Base-by-base conservation (phyloP, 805 yeast species). In the Brettanomyces custersianus region DNA sequence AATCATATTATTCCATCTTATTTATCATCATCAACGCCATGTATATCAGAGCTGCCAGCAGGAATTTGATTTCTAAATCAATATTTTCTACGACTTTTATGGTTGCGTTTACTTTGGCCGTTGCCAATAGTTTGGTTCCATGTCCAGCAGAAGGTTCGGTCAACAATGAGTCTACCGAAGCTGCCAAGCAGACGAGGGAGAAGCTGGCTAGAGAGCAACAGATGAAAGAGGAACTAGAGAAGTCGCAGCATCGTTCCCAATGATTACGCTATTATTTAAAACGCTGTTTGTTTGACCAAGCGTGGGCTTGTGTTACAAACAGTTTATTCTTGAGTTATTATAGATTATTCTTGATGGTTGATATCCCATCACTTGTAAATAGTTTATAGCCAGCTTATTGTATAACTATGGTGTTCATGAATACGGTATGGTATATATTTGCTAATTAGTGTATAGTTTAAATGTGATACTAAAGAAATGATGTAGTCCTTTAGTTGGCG, bases 51-150 rank as follows among this genome's bases (percentile, higher is more conserved):
- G 83, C 84, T 9, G 63, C 74, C 4, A 66, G 68, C 33, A 66
- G 82, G 50, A 65, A 66, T 38, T 62, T 62, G 42, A 60, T 80
- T 35, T 78, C 86, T 17, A 68, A 71, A 33, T 77, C 84, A 11
- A 62, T 81, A 40, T 81, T 81, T 57, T 72, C 80, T 18, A 74
- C 86, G 15, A 80, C 92, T 0, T 80, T 80, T 43, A 67, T 80
- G n/a, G 74, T 82, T 20, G 80, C 88, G 25, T 71, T 81, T 39
- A 72, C 80, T 11, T 36, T 60, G 28, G 65, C 59, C 20, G 39
- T 53, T 20, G 55, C 59, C 17, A 60, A 58, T 38, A 48, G 53
- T 18, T 35, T 60, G 3, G 50, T 60, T 28, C 63, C 64, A 13
- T 60, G 65, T 49, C 65, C 75, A 18, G 72, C 69, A 38, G 74